phyloP scores from a whole-genome alignment of 1,284 basidiomycete genomes.

The Salmacisia buchloeana region DNA sequence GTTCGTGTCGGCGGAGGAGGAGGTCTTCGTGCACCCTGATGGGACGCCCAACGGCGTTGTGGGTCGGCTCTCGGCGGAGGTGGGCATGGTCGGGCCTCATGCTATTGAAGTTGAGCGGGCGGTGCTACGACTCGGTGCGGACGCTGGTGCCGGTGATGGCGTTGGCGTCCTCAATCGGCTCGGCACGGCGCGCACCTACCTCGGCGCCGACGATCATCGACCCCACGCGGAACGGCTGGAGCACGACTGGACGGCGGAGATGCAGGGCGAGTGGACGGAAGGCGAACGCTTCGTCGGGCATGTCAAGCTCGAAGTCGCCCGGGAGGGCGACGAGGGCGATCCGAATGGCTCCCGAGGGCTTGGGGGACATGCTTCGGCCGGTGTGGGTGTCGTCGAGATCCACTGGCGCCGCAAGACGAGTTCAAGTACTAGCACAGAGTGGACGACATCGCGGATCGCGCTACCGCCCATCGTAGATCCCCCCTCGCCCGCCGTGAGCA shows the following conservation, averaged over 20 bases:
- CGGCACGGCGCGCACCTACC: not conserved
- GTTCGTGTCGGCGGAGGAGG: constrained; percentile 3
- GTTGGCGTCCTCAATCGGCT: no score
- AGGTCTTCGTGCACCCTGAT: constrained; percentile 2
- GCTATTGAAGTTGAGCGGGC: not conserved
- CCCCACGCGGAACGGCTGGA: not conserved
- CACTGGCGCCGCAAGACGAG: not conserved
- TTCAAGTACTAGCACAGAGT: not conserved
- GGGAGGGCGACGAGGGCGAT: not conserved
- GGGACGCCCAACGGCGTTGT: not conserved
- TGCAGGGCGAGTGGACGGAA: not conserved
- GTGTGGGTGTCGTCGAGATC: not conserved
- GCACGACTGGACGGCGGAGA: not conserved
- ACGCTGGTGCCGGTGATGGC: no score
- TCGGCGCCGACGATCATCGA: not conserved
- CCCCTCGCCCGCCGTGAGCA: not conserved
- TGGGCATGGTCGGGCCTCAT: not conserved
- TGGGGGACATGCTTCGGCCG: no score
- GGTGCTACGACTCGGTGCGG: not conserved
- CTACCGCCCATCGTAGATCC: not conserved
- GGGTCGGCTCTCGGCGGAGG: not conserved
- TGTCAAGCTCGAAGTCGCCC: not conserved
- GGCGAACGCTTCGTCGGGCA: not conserved
- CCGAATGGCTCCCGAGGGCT: no score
- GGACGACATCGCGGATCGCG: not conserved